Percentiles rank a stretch among this genome's conserved stretches.
phyloP scores from a whole-genome alignment of 192 early-diverging fungal species.

The Nowakowskiella sp. region DNA sequence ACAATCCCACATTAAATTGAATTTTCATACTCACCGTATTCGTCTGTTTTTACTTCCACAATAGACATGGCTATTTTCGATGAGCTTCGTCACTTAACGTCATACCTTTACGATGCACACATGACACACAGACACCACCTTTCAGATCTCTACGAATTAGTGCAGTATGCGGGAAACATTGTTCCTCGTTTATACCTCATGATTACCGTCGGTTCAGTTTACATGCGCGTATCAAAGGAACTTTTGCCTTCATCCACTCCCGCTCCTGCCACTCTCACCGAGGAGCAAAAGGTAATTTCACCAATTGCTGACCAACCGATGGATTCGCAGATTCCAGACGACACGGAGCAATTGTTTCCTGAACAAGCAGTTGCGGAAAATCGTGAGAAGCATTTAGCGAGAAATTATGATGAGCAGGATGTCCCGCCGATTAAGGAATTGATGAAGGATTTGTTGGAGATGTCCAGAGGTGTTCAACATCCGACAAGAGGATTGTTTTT shows the following conservation, averaged over 20 bases:
- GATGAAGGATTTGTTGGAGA: slow-evolving; percentile 99
- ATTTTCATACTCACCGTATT: slow-evolving; percentile 1
- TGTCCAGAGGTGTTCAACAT: slow-evolving; percentile 97
- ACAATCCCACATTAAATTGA: neutral
- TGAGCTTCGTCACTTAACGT: slow-evolving; percentile 86
- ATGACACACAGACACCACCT: slow-evolving; percentile 56
- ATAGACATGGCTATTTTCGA: slow-evolving; percentile 97
- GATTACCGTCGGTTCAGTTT: slow-evolving; percentile 96
- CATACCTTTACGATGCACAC: slow-evolving; percentile 88
- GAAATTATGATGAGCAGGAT: slow-evolving; percentile 37
- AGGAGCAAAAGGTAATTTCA: slow-evolving; percentile 1
- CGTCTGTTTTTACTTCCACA: slow-evolving; percentile 5
- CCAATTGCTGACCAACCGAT: neutral
- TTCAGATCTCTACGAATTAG: slow-evolving; percentile 94
- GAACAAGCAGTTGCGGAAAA: slow-evolving; percentile 1
- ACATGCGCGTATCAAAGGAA: slow-evolving; percentile 77
- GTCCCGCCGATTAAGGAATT: slow-evolving; percentile 88
- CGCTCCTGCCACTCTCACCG: neutral
- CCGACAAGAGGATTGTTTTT: slow-evolving; percentile 95
- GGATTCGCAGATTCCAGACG: no score
- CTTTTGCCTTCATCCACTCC: slow-evolving; percentile 13
- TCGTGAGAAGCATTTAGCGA: slow-evolving; percentile 6
- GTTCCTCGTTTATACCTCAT: slow-evolving; percentile 98
- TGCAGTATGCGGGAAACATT: slow-evolving; percentile 97
- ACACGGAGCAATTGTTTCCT: slow-evolving; percentile 2